phyloP scores from a whole-genome alignment of 805 yeast genomes.

The Candida insectalens region DNA sequence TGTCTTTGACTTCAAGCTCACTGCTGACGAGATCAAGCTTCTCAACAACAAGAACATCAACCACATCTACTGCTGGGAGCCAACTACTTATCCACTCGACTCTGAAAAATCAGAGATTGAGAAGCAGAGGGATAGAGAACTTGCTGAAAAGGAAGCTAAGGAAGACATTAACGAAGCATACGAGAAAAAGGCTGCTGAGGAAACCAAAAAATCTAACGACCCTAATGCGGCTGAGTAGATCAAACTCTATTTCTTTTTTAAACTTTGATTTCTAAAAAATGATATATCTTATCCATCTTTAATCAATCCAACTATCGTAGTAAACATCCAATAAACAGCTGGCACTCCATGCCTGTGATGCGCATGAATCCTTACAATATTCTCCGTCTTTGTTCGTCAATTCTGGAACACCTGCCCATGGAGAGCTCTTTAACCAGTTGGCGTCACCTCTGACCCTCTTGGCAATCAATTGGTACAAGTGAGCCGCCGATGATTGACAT shows the following conservation, averaged over 20 bases:
- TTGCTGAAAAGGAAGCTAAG: not conserved
- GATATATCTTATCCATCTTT: slow-evolving; percentile 2
- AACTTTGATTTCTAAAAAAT: not conserved
- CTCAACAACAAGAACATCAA: slow-evolving; percentile 26
- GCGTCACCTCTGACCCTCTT: slow-evolving; percentile 55
- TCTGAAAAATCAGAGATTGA: slow-evolving; percentile 5
- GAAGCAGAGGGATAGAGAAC: not conserved
- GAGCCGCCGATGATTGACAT: slow-evolving; percentile 9
- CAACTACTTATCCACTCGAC: slow-evolving; percentile 15
- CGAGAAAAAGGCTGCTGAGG: not conserved
- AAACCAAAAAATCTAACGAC: not conserved
- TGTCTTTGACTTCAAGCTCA: slow-evolving; percentile 31
- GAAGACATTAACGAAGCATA: not conserved
- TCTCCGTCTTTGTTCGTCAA: slow-evolving; percentile 83
- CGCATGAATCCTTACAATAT: slow-evolving; percentile 77
- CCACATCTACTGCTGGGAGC: slow-evolving; percentile 12
- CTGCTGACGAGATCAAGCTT: slow-evolving; percentile 25
- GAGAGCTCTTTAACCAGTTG: slow-evolving; percentile 61
- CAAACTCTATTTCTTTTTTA: not conserved
- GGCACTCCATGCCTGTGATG: slow-evolving; percentile 96
- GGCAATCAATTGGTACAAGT: slow-evolving; percentile 41
- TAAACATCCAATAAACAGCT: slow-evolving; percentile 77
- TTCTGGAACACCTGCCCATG: slow-evolving; percentile 93
- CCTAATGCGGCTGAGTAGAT: no score
- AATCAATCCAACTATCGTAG: slow-evolving; percentile 44